phyloP scores from a whole-genome alignment of 2,329 filamentous ascomycete species.

The Hymenoscyphus salicellus region DNA sequence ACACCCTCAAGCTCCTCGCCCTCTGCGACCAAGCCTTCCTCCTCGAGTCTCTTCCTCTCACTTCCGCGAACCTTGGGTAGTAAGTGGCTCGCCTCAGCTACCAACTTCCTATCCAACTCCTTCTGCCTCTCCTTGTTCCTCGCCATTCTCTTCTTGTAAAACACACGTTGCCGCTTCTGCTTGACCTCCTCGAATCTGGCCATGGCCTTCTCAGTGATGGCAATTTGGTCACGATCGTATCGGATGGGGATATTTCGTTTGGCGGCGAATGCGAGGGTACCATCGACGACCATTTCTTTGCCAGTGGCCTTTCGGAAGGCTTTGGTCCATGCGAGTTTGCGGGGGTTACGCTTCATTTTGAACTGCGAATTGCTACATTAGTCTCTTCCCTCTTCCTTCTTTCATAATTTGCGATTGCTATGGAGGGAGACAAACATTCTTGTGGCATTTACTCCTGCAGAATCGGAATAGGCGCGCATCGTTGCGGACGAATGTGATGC shows the following conservation, averaged over 20 bases:
- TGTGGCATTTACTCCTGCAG: conserved; percentile 52
- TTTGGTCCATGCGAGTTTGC: conserved; percentile 97
- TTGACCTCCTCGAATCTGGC: conserved; percentile 84
- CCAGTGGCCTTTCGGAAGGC: conserved; percentile 80
- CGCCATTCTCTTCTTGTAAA: conserved; percentile 91
- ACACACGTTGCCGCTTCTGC: conserved; percentile 76
- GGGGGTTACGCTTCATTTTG: conserved; percentile 97
- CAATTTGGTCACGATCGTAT: conserved; percentile 90
- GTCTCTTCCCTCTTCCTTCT: conserved; percentile 95
- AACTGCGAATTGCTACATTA: conserved; percentile 75
- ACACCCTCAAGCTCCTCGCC: conserved; percentile 40
- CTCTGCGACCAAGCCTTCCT: conserved; percentile 52
- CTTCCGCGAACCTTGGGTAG: conserved; percentile 69
- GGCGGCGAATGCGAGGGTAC: conserved; percentile 85
- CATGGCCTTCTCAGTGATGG: conserved; percentile 89
- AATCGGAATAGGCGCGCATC: conserved; percentile 54
- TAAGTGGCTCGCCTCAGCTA: conserved; percentile 88
- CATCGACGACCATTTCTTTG: conserved; percentile 90
- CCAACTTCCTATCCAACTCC: conserved; percentile 78
- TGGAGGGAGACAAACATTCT: conserved; percentile 27
- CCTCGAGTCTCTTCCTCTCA: conserved; percentile 58
- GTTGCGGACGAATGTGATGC: conserved; percentile 45
- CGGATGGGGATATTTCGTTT: conserved; percentile 91
- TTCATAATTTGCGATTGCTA: conserved; percentile 70
- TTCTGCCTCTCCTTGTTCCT: conserved; percentile 83